Evolutionary conservation across 768 basidiomycete species (phyloP).

Genomic region (Tylopilus cervinicoccineus): DNA sequence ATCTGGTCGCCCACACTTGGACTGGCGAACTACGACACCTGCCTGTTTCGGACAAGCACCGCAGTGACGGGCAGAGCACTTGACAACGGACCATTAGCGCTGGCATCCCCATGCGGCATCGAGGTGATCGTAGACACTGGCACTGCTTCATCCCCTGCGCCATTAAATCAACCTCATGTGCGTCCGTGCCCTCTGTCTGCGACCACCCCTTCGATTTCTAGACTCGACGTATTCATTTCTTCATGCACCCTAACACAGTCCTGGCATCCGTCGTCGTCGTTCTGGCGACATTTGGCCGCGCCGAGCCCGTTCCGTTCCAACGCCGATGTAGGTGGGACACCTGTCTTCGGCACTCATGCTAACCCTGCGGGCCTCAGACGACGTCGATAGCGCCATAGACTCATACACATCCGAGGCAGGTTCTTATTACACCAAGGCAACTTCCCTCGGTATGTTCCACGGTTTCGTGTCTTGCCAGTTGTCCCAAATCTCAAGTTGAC

Average conservation of each 20-base stretch:
- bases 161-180: not conserved
- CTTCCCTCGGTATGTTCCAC: slow-evolving; percentile 18
- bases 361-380: slow-evolving; percentile 4
- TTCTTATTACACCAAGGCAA: slow-evolving; percentile 30
- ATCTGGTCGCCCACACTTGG: not conserved
- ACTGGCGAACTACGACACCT: slow-evolving; percentile 24
- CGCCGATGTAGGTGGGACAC: slow-evolving; percentile 39
- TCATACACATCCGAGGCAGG: slow-evolving; percentile 36
- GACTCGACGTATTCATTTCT: not conserved
- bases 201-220: slow-evolving; percentile 3
- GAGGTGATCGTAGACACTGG: not conserved
- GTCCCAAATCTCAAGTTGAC: not conserved
- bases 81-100: slow-evolving; percentile 3
- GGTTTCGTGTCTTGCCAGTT: not conserved
- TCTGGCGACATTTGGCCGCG: slow-evolving; percentile 32
- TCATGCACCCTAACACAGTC: slow-evolving; percentile 30
- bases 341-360: not conserved
- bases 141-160: not conserved
- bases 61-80: not conserved
- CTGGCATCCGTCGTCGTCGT: slow-evolving; percentile 35
- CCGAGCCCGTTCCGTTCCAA: slow-evolving; percentile 35
- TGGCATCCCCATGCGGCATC: too few relatives aligned
- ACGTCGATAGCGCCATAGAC: slow-evolving; percentile 38
- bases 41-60: slow-evolving; percentile 16
- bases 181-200: not conserved